Evolutionary conservation across 371 early-diverging fungal species (phyloP), one percentile per base, ranked within the genome.

Genomic region (Coemansia sp.): DNA sequence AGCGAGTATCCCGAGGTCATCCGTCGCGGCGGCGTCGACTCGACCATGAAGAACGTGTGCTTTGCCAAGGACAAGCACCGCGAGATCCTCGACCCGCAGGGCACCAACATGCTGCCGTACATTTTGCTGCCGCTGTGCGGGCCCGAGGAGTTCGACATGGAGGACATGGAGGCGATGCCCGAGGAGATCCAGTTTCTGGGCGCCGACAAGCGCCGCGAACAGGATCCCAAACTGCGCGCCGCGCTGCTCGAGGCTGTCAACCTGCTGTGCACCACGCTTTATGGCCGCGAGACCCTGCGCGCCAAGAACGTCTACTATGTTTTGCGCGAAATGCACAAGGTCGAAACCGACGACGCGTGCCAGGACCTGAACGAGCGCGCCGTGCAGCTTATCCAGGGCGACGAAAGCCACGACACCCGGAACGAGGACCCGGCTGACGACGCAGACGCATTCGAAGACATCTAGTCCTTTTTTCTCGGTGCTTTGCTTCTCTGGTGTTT

Each of bases 81-180:
- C 30, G 75, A 83, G 26, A 69, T 93, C 33, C 68, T 93, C 49
- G 81, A 88, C 57, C 83, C 82, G 40, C 68, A 82, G 36, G 85
- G 87, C 41, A 82, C 91, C 57, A 92, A 94, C 62, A 77, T 93
- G 35, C 77, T 94, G 14, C 92, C 94, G 2, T 91, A 91, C 55
- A 85, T 97, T 34, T 75, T 97, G 39, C 80, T 95, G 41, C 97
- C 97, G 16, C 82, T 97, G 31, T 90, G 91, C 63, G 97, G 96
- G 20, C 90, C 90, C 5, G 95, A 95, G 66, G 95, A 96, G 61
- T 94, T 89, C 64, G 88, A 88, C 61, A 82, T 88, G 43, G 95
- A 91, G 81, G 95, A 96, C 61, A 92, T 92, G 86, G 95, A 94
- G 48, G 86, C 86, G 40, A 91, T 96, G 84, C 97, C 95, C 0